phyloP scores from a whole-genome alignment of 2,329 filamentous ascomycete species.

The Arthroderma sp. region DNA sequence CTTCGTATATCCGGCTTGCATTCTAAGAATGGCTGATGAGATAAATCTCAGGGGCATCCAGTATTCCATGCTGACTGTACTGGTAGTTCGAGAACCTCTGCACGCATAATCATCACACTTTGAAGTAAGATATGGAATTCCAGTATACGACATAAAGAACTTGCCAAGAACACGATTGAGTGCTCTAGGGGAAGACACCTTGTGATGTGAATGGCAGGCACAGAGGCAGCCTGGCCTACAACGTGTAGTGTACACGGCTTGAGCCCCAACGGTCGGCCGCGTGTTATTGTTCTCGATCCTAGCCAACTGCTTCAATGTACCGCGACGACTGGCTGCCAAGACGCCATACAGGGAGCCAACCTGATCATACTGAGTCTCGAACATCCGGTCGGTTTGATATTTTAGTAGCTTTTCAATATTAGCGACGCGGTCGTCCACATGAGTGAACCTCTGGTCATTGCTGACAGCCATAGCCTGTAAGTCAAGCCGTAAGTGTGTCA shows the following conservation, averaged over 20 bases:
- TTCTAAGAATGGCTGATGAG: constrained; percentile 18
- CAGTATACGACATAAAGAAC: constrained; percentile 18
- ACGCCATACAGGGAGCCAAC: constrained; percentile 14
- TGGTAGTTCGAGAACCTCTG: constrained; percentile 10
- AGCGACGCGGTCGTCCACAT: constrained; percentile 17
- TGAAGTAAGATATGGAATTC: constrained; percentile 15
- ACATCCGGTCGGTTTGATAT: constrained; percentile 14
- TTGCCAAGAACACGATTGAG: constrained; percentile 15
- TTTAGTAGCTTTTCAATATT: constrained; percentile 17
- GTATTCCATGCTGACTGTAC: constrained; percentile 18
- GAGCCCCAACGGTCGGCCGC: too few relatives aligned
- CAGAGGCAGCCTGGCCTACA: constrained; percentile 14
- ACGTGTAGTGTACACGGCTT: neutral
- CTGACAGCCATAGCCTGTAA: constrained; percentile 16
- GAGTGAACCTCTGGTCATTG: constrained; percentile 10
- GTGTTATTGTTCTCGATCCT: too few relatives aligned
- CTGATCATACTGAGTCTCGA: constrained; percentile 14
- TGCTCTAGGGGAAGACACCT: constrained; percentile 12
- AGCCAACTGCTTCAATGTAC: neutral
- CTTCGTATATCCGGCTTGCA: constrained; percentile 15
- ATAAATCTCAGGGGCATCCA: constrained; percentile 22
- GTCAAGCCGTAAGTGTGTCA: constrained; percentile 14
- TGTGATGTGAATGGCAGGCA: constrained; percentile 13
- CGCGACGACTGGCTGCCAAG: neutral
- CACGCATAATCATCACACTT: constrained; percentile 16